Percentiles rank a stretch among this genome's conserved stretches.
Evolutionary conservation across 2,329 filamentous ascomycete species (phyloP).

Genomic region (Mycocentrospora acerina): DNA sequence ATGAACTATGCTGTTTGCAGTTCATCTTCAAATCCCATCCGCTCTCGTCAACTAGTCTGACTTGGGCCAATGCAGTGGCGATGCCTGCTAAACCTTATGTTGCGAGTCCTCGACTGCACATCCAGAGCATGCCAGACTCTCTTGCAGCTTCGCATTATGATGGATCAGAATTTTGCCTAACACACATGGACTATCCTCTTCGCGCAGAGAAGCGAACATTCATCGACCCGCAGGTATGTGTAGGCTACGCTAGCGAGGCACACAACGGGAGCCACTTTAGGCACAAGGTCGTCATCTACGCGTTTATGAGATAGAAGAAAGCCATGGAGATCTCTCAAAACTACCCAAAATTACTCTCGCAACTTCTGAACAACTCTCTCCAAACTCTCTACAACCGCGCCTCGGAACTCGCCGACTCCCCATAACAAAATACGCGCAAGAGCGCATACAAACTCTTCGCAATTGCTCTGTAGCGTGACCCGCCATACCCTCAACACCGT

Average conservation of each 20-base stretch:
- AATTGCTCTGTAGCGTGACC: constrained; percentile 1
- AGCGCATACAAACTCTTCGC: constrained; percentile 1
- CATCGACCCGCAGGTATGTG: constrained; percentile 1
- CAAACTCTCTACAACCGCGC: not conserved
- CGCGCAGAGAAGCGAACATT: constrained; percentile 14
- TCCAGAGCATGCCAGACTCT: constrained; percentile 63
- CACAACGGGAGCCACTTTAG: too few species aligned
- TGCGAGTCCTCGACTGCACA: constrained; percentile 48
- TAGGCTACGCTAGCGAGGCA: not conserved
- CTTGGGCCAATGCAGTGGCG: constrained; percentile 12
- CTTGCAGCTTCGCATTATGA: constrained; percentile 64
- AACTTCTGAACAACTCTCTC: not conserved
- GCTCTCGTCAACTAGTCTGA: too few species aligned
- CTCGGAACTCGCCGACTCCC: not conserved
- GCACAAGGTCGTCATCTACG: too few species aligned
- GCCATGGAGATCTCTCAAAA: too few species aligned
- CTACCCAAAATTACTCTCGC: too few species aligned
- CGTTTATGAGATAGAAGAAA: too few species aligned
- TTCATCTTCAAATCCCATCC: too few species aligned
- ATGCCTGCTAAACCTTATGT: constrained; percentile 14
- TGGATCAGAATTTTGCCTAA: constrained; percentile 75
- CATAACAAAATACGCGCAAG: constrained; percentile 3
- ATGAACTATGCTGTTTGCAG: constrained; percentile 11
- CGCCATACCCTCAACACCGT: constrained; percentile 4
- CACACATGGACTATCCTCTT: constrained; percentile 69